A percentile compares a stretch with the other conserved stretches of the same genome.
phyloP scores from a whole-genome alignment of 345 rosid species.

The Streptanthus diversifolius region DNA sequence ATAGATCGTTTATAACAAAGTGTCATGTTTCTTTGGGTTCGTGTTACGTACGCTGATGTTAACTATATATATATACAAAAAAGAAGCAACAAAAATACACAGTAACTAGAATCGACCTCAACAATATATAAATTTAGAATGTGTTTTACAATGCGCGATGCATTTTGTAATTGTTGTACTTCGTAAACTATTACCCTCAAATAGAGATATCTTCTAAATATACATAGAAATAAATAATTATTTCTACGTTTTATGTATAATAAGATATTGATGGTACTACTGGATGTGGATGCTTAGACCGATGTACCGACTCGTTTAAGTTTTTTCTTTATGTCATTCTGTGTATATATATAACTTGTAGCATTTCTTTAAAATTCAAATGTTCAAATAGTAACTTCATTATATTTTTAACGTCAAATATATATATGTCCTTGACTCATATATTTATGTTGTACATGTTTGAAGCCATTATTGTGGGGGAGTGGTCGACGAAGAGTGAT shows the following conservation, averaged over 20 bases:
- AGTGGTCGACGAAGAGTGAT: slow-evolving; percentile 26
- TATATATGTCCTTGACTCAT: background rate
- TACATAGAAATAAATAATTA: background rate
- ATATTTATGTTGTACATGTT: slow-evolving; percentile 20
- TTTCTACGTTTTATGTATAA: background rate
- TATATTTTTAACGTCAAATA: background rate
- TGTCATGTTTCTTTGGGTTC: background rate
- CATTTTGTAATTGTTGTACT: too few species aligned
- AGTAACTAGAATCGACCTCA: too few species aligned
- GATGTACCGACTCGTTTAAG: background rate
- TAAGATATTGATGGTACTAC: too few species aligned
- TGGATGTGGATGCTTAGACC: too few species aligned
- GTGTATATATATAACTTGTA: background rate
- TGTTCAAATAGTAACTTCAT: background rate
- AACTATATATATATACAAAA: too few species aligned
- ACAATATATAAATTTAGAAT: too few species aligned
- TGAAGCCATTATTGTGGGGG: slow-evolving; percentile 11
- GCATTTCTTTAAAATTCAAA: background rate
- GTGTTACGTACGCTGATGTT: too few species aligned
- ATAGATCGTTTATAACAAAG: background rate
- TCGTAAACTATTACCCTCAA: background rate
- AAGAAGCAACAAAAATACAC: too few species aligned
- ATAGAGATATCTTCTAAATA: background rate
- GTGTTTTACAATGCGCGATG: too few species aligned
- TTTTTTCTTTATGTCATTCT: background rate